phyloP scores from a whole-genome alignment of 768 basidiomycete genomes.

The Russula olivacea region DNA sequence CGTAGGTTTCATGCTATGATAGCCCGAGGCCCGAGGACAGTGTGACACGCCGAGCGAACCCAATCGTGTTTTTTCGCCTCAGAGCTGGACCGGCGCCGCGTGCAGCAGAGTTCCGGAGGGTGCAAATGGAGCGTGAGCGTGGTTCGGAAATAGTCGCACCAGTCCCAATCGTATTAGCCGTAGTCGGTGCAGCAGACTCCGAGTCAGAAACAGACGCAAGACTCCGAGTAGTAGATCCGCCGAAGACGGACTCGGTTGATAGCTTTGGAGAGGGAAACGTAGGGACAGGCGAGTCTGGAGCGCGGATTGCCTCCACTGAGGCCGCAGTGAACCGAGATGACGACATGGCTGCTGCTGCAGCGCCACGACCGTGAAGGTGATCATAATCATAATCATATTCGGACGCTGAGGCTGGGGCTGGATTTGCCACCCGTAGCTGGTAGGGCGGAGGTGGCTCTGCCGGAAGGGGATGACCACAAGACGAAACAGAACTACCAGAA shows the following conservation, averaged over 20 bases:
- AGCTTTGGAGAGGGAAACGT: conserved; percentile 12
- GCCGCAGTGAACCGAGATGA: conserved; percentile 7
- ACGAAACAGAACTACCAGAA: no score
- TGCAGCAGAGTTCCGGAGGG: neutral
- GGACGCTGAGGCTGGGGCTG: neutral
- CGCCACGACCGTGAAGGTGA: neutral
- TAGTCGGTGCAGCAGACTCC: neutral
- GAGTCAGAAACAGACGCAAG: conserved; percentile 2
- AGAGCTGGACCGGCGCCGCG: neutral
- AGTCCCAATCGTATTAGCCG: neutral
- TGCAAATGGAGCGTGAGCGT: no score
- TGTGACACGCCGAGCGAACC: neutral
- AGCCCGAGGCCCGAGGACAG: neutral
- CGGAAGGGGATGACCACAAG: neutral
- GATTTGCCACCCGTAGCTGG: conserved; percentile 12
- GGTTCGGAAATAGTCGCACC: neutral
- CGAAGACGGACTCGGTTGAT: conserved; percentile 19
- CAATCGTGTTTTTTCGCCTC: conserved; percentile 5
- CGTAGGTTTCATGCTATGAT: neutral
- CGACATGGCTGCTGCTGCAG: neutral
- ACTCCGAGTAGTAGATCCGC: conserved; percentile 10
- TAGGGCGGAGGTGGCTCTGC: conserved; percentile 20
- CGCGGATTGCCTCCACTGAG: conserved; percentile 23
- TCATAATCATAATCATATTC: neutral
- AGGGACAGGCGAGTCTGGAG: conserved; percentile 23